Base-by-base conservation (phyloP, 2,329 filamentous ascomycete genomes). In the Davidsoniella virescens region DNA sequence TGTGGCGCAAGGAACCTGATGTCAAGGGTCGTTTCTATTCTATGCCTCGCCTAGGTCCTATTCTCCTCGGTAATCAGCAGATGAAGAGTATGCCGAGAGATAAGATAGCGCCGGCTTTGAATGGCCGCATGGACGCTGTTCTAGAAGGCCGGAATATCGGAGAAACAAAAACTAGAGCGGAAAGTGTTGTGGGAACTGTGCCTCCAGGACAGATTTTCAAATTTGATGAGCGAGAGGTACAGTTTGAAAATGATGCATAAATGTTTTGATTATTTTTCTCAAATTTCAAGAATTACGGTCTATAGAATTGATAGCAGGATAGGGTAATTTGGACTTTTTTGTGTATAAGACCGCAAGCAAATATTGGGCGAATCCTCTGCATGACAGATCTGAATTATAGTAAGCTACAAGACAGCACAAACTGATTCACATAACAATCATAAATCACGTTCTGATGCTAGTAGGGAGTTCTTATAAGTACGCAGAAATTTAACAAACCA, bases 11-110 rank as follows among this genome's bases (percentile, higher is more conserved):
- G 54, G 73, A 76, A 56, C 58, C 59, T 12, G 64, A 65, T 18
- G 65, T 78, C 47, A 65, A 67, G 52, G 75, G 75, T 47, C 66
- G 75, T n/a, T 77, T 77, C 62, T 78, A 78, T 61, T 70, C 74
- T 14, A 71, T 71, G n/a, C 62, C 68, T 52, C 65, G 67, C 52
- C 64, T 78, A 36, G 70, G 75, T 60, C 66, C 67, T 14, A 67
- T 76, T 50, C 62, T 76, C 49, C 65, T 71, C 39, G 63, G 64
- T 8, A 58, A 57, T 1, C 60, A 59, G 1, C 60, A 59, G 4
- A 68, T 67, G 52, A 60, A 67, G 39, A 59, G 60, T 4, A 63
- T 65, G 14, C 54, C 69, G 33, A 45, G 49, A 9, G 49, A 51
- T 33, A 50, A 51, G 26, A 43, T 47, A 20, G 26, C 46, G 14